Evolutionary conservation across 148 eudicot species (phyloP).

Genomic region (Spergularia marina): DNA sequence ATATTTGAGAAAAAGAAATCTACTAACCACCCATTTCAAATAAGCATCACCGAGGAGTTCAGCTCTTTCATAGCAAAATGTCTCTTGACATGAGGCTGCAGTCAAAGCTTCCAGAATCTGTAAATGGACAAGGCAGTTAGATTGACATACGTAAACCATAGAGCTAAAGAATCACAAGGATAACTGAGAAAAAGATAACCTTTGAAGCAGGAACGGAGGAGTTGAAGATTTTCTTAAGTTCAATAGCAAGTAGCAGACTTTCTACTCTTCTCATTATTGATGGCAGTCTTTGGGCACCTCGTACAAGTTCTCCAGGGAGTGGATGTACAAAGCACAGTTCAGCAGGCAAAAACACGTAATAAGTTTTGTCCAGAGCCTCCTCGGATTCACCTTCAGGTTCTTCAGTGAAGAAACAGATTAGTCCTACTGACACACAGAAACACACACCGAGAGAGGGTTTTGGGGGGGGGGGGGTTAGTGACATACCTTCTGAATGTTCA

Average conservation of each 20-base stretch:
- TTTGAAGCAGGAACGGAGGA: constrained; percentile 81
- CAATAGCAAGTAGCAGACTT: constrained; percentile 93
- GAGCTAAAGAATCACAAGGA: neutral
- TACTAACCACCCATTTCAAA: constrained; percentile 96
- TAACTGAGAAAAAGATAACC: constrained; percentile 35
- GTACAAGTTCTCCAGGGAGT: constrained; percentile 81
- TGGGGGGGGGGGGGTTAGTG: neutral
- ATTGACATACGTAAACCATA: neutral
- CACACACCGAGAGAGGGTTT: neutral
- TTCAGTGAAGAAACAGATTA: constrained; percentile 31
- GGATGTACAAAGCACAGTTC: constrained; percentile 95
- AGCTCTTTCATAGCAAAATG: constrained; percentile 98
- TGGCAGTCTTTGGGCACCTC: constrained; percentile 97
- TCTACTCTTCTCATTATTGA: constrained; percentile 97
- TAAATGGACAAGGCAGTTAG: constrained; percentile 26
- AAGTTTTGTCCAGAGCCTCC: constrained; percentile 80
- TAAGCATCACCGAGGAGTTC: constrained; percentile 99
- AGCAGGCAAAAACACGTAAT: constrained; percentile 91
- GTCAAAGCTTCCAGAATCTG: constrained; percentile 98
- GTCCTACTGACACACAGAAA: constrained; percentile 1
- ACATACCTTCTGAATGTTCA: constrained; percentile 89
- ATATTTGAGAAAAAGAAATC: constrained; percentile 81
- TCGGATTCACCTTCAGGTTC: constrained; percentile 73
- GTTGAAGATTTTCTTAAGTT: constrained; percentile 71
- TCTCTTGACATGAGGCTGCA: constrained; percentile 98